Evolutionary conservation across 192 early-diverging fungal species (phyloP), one percentile per base, ranked within the genome.

Genomic region (Podila epicladia): DNA sequence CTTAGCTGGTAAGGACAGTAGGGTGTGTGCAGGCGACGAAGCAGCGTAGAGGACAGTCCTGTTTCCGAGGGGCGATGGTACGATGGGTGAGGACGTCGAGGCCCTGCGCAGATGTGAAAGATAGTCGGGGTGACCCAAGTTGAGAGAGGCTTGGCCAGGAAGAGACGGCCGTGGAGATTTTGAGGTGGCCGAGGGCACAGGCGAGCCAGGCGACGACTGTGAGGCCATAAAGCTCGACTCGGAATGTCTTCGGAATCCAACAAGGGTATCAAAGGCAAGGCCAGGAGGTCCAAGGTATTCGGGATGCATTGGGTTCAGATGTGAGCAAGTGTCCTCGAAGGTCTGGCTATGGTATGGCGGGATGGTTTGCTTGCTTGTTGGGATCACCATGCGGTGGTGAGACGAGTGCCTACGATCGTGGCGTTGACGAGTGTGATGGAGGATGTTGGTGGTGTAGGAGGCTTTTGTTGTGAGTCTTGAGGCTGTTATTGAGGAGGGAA

Each of bases 271-370:
- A 26, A 33, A 55, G n/a, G 26, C 29, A 31, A 31, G 59, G 59
- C 59, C 59, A 19, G 53, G 51, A 20, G 31, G 19, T 24, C 24
- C 67, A 2, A 13, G 61, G 29, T 32, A 19, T 5, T 55, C 45
- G 50, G 24, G 48, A 11, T 55, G 48, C 37, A 37, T 29, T 29
- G 49, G 41, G 3, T 72, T 65, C 9, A 80, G 49, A 32, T 80
- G 77, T 0, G 77, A 80, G 62, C 77, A 80, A 31, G 77, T 80
- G 37, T 80, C 77, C 26, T 73, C 67, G 31, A 80, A 73, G n/a
- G 66, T 35, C 9, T 62, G 62, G 2, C 69, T 60, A 26, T 80
- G 77, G 22, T 67, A 80, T 17, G 67, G 53, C 0, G 77, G 77
- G 7, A 73, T 62, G 13, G 51, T 35, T 20, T 71, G 77, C 22